These are phyloP conservation scores for Heimioporus punctisporus DNA, from an alignment of 1,284 basidiomycete genomes.

Conservation along the genomic window DNA sequence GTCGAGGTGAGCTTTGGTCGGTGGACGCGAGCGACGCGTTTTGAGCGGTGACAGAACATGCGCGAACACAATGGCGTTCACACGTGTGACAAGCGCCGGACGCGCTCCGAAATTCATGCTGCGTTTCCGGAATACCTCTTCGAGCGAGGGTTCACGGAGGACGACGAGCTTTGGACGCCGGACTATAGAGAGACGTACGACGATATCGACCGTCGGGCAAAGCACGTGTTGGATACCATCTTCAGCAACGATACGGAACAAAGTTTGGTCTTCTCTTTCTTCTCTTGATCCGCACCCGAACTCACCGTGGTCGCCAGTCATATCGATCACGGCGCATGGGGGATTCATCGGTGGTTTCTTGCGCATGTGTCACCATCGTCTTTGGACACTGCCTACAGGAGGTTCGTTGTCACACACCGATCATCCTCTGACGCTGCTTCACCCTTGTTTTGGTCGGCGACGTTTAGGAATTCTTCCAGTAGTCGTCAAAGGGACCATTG, in stretches of 20 bases:
- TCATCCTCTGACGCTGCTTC: too few relatives aligned
- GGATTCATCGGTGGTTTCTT: slow-evolving; percentile 63
- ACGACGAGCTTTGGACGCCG: slow-evolving; percentile 70
- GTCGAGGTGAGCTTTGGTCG: slow-evolving; percentile 46
- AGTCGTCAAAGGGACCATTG: slow-evolving; percentile 17
- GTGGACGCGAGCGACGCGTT: too few relatives aligned
- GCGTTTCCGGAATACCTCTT: slow-evolving; percentile 66
- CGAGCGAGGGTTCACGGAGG: slow-evolving; percentile 71
- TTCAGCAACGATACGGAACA: slow-evolving; percentile 51
- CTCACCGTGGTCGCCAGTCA: slow-evolving; percentile 37
- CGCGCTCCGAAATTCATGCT: slow-evolving; percentile 51
- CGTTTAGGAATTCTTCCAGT: slow-evolving; percentile 26
- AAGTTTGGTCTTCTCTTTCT: slow-evolving; percentile 38
- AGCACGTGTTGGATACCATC: slow-evolving; percentile 60
- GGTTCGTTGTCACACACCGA: slow-evolving; percentile 41
- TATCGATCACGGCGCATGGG: slow-evolving; percentile 66
- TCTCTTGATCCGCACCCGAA: neutral
- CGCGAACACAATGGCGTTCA: slow-evolving; percentile 74
- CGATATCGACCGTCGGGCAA: slow-evolving; percentile 58
- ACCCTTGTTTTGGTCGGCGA: too few relatives aligned
- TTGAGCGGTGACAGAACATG: slow-evolving; percentile 56
- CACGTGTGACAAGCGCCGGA: slow-evolving; percentile 72
- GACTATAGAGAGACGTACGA: slow-evolving; percentile 65
- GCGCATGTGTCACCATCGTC: slow-evolving; percentile 41
- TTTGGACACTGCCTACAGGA: slow-evolving; percentile 58